phyloP scores from a whole-genome alignment of 2,329 filamentous ascomycete species.

The Acarospora socialis region DNA sequence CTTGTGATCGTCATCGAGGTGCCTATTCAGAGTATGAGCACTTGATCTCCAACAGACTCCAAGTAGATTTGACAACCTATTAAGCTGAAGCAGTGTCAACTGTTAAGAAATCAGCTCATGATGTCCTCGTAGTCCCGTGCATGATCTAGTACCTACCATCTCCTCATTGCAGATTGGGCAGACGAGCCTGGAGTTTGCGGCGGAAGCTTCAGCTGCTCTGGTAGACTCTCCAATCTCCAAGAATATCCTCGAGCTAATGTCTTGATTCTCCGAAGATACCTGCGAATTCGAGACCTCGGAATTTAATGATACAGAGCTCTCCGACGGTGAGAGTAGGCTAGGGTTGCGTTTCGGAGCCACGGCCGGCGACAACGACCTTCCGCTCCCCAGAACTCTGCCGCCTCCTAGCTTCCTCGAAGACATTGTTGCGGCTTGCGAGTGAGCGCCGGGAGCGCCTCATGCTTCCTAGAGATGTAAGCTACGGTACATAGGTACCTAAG shows the following conservation, averaged over 20 bases:
- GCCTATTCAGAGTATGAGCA: slow-evolving; percentile 30
- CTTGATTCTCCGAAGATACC: slow-evolving; percentile 56
- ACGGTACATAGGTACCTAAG: no score
- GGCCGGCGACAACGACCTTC: slow-evolving; percentile 62
- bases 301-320: slow-evolving; percentile 63
- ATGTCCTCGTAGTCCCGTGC: slow-evolving; percentile 3
- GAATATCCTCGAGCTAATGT: slow-evolving; percentile 69
- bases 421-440: no score
- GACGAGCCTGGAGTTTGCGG: slow-evolving; percentile 54
- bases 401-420: slow-evolving; percentile 78
- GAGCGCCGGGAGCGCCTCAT: no score
- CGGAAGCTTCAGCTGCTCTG: slow-evolving; percentile 34
- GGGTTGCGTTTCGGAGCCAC: slow-evolving; percentile 29
- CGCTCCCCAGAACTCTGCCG: slow-evolving; percentile 78
- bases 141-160: slow-evolving; percentile 51
- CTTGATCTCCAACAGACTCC: no score
- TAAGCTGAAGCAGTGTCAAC: slow-evolving; percentile 85
- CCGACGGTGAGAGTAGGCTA: slow-evolving; percentile 44
- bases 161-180: slow-evolving; percentile 98
- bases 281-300: slow-evolving; percentile 62
- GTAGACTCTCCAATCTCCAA: slow-evolving; percentile 41
- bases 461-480: no score
- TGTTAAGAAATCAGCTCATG: no score
- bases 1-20: slow-evolving; percentile 79
- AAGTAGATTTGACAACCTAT: slow-evolving; percentile 39